Evolutionary conservation across 2,329 filamentous ascomycete species (phyloP), one percentile per base, ranked within the genome.

Genomic region (Nigrospora osmanthi): DNA sequence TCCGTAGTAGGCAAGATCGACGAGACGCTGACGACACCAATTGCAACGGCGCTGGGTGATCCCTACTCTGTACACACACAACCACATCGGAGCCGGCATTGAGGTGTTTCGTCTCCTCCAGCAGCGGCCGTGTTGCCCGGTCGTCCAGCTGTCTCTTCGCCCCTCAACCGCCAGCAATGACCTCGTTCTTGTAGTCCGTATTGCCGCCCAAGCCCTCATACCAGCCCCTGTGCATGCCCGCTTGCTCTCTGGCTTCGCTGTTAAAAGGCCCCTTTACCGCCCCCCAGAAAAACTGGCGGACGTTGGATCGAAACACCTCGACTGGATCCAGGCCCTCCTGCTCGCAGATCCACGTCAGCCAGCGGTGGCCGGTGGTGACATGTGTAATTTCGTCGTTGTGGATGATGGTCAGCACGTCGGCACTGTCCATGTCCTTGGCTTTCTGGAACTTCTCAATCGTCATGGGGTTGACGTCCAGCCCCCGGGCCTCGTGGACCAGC

Each of bases 301-400:
- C 69, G 46, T 68, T 71, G 36, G 49, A 49, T 4, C 69, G 62
- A 52, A 72, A 72, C 5, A 72, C 66, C 37, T 68, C 58, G 5
- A 72, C 65, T 1, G 69, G 66, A 45, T 71, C 67, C 1, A 65
- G 68, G 12, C 57, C 62, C 52, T 72, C 69, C 38, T 71, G 63
- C 30, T 62, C 56, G 41, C 69, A 72, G 17, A 72, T 71, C 69
- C 69, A 72, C 2, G 60, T 66, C 35, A 72, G 46, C 69, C 69
- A 72, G 32, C 69, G 54, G 47, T 72, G 68, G 5, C 69, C 69
- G 5, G 69, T 71, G 0, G 69, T 72, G 16, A 72, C 69, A 49
- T 72, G 69, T 0, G 69, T 72, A 36, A 72, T 71, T 50, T 72
- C 69, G 38, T 72, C 69, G 41, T 70, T 70, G 42, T 72, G 69